Percentiles rank a stretch among this genome's conserved stretches.
These are phyloP conservation scores for Ambispora gerdemannii DNA, from an alignment of 192 early-diverging fungal genomes.

Conservation along the genomic window DNA sequence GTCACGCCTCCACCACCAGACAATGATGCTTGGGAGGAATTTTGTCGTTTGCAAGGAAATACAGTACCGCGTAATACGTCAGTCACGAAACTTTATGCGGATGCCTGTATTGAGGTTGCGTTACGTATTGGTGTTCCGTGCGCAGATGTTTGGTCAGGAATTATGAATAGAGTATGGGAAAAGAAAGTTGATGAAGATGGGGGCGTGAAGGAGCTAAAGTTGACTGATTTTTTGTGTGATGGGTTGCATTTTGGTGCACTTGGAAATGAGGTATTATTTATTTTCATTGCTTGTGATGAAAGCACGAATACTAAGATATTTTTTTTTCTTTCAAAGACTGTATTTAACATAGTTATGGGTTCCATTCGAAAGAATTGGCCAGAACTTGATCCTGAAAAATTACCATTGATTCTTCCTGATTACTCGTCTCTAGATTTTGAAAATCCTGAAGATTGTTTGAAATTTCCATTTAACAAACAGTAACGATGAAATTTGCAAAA, in stretches of 20 bases:
- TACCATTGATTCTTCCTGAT: conserved; percentile 42
- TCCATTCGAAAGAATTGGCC: conserved; percentile 43
- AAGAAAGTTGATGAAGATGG: conserved; percentile 23
- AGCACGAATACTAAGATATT: too few relatives aligned
- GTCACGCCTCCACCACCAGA: conserved; percentile 71
- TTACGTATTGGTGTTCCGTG: conserved; percentile 42
- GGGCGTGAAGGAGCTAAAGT: not conserved
- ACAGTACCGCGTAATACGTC: conserved; percentile 39
- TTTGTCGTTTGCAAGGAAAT: conserved; percentile 32
- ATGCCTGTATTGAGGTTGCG: conserved; percentile 43
- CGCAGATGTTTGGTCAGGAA: too few relatives aligned
- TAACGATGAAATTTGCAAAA: too few relatives aligned
- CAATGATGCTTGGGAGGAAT: conserved; percentile 46
- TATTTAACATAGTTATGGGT: conserved; percentile 42
- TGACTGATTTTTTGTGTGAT: conserved; percentile 46
- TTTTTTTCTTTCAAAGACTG: conserved; percentile 35
- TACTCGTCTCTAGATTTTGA: conserved; percentile 35
- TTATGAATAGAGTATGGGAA: too few relatives aligned
- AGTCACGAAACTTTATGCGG: conserved; percentile 51
- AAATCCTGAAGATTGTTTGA: conserved; percentile 32
- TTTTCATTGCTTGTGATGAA: too few relatives aligned
- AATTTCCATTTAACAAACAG: too few relatives aligned
- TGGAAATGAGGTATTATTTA: conserved; percentile 55
- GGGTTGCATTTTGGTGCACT: conserved; percentile 55
- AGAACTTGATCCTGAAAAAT: conserved; percentile 49